Percentiles rank a stretch among this genome's conserved stretches.
phyloP scores from a whole-genome alignment of 208 protist genomes.

The Leishmania arabica region DNA sequence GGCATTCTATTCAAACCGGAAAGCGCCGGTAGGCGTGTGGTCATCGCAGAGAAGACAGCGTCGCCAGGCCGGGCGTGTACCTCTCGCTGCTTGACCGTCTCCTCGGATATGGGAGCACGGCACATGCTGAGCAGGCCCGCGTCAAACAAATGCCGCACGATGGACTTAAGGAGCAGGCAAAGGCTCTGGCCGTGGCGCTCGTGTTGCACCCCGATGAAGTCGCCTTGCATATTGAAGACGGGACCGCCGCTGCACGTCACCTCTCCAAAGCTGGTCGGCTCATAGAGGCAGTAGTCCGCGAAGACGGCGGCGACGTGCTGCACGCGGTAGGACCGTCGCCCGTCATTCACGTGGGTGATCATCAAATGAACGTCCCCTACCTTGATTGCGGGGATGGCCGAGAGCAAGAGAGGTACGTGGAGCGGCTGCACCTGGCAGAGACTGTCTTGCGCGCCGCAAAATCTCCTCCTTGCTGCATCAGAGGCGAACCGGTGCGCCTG shows the following conservation, averaged over 20 bases:
- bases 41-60: background rate
- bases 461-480: background rate
- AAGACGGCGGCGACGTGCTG: conserved; percentile 56
- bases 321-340: conserved; percentile 60
- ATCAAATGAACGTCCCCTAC: conserved; percentile 81
- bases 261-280: conserved; percentile 29
- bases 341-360: conserved; percentile 66
- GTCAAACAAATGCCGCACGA: conserved; percentile 78
- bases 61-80: conserved; percentile 4
- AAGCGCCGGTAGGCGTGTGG: background rate
- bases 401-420: conserved; percentile 76
- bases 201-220: conserved; percentile 89
- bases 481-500: background rate
- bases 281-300: conserved; percentile 77
- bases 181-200: conserved; percentile 53
- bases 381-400: conserved; percentile 44
- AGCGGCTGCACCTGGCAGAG: conserved; percentile 68
- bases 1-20: background rate
- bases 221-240: conserved; percentile 78
- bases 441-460: conserved; percentile 11
- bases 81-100: conserved; percentile 22
- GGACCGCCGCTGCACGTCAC: conserved; percentile 77
- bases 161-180: conserved; percentile 62
- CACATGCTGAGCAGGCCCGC: conserved; percentile 71
- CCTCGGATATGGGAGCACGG: conserved; percentile 63